Percentiles rank a stretch among this genome's conserved stretches.
phyloP scores from a whole-genome alignment of 2,329 filamentous ascomycete species.

The Monosporascus ibericus region DNA sequence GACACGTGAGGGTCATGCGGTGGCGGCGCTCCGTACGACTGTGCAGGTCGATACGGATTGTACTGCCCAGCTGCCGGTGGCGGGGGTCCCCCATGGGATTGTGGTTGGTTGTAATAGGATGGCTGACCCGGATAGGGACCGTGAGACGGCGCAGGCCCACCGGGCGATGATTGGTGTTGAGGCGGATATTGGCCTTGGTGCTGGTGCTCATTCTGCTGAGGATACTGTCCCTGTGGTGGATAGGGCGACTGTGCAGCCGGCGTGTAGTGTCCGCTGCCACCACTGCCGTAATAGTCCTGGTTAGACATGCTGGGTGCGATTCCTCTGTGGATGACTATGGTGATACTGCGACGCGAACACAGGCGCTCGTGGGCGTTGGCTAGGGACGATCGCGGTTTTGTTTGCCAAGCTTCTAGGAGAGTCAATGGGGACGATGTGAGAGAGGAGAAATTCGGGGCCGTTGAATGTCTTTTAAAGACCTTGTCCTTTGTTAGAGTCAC shows the following conservation, averaged over 20 bases:
- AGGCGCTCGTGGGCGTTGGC: no score
- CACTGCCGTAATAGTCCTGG: neutral
- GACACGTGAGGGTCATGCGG: neutral
- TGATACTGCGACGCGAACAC: neutral
- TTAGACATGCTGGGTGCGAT: neutral
- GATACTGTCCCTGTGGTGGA: neutral
- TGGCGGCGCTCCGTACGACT: neutral
- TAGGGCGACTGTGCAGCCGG: neutral
- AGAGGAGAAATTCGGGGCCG: neutral
- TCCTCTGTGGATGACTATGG: neutral
- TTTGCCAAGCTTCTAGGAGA: neutral
- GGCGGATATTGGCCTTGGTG: neutral
- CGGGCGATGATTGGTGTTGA: neutral
- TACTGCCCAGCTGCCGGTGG: neutral
- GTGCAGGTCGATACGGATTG: neutral
- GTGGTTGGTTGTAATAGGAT: neutral
- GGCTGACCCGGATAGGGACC: neutral
- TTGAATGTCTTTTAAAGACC: neutral
- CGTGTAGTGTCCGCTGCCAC: neutral
- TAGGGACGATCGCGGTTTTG: no score
- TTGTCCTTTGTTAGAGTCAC: neutral
- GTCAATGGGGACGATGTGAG: neutral
- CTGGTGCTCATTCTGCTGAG: neutral
- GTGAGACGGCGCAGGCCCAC: neutral
- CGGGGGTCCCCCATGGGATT: neutral